Evolutionary conservation across 2,329 filamentous ascomycete species (phyloP).

Genomic region (Colletotrichum liaoningense): DNA sequence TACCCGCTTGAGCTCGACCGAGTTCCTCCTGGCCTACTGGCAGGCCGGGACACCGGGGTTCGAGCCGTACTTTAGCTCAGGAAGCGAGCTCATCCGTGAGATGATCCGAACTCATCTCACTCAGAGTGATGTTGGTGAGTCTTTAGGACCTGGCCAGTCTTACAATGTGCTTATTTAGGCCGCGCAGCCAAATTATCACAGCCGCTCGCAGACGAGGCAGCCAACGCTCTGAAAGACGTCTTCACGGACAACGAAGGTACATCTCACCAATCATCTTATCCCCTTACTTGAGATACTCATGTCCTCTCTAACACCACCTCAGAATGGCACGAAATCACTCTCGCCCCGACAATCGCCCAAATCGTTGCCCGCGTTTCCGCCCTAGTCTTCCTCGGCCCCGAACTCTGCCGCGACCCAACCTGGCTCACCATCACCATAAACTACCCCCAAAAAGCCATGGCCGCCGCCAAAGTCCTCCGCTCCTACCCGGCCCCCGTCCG

Average conservation of each 20-base stretch:
- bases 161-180: neutral
- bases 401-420: constrained; percentile 56
- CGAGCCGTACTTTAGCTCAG: constrained; percentile 20
- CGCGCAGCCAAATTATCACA: constrained; percentile 10
- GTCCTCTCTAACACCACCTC: neutral
- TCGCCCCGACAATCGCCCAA: constrained; percentile 6
- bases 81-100: constrained; percentile 21
- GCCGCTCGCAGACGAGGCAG: constrained; percentile 8
- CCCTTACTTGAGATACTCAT: neutral
- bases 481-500: constrained; percentile 53
- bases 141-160: rapidly evolving
- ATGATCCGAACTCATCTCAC: constrained; percentile 15
- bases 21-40: constrained; percentile 30
- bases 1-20: constrained; percentile 7
- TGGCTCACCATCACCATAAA: constrained; percentile 59
- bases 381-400: constrained; percentile 58
- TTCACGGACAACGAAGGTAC: constrained; percentile 14
- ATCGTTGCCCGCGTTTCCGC: constrained; percentile 62
- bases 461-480: constrained; percentile 49
- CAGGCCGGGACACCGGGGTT: constrained; percentile 19
- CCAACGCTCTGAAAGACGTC: constrained; percentile 7
- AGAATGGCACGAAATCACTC: constrained; percentile 40
- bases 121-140: constrained; percentile 16
- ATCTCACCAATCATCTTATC: neutral
- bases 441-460: constrained; percentile 54